Conservation (phyloP, 139 green algal genomes). For the Chlorella sp. region DNA sequence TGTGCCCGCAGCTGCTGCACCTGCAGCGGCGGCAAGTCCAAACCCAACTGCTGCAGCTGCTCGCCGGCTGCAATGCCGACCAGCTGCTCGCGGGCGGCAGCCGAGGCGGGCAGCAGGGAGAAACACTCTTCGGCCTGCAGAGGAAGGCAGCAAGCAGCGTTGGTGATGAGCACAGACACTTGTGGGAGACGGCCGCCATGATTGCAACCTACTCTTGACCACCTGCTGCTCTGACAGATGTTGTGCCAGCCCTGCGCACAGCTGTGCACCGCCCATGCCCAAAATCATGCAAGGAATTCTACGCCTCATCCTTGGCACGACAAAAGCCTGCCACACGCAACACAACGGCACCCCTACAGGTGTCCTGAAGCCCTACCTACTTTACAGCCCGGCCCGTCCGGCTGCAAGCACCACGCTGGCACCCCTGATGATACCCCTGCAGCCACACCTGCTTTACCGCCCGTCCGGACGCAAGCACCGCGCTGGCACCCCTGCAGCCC, state of each 20-base stretch:
- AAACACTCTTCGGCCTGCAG: slow-evolving; percentile 45
- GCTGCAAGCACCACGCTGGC: too few relatives aligned
- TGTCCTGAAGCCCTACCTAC: too few relatives aligned
- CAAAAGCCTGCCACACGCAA: too few relatives aligned
- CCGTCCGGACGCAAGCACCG: too few relatives aligned
- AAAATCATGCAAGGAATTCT: not conserved
- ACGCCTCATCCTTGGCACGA: not conserved
- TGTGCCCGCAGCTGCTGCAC: slow-evolving; percentile 38
- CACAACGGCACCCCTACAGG: too few relatives aligned
- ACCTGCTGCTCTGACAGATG: too few relatives aligned
- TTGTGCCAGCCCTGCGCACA: too few relatives aligned
- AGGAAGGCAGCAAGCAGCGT: not conserved
- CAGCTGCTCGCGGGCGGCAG: slow-evolving; percentile 22
- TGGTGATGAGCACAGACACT: not conserved
- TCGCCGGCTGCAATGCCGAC: slow-evolving; percentile 13
- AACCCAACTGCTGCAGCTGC: slow-evolving; percentile 28
- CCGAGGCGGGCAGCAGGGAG: slow-evolving; percentile 34
- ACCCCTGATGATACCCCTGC: too few relatives aligned
- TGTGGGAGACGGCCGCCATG: not conserved
- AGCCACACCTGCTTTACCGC: too few relatives aligned
- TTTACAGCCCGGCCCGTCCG: too few relatives aligned
- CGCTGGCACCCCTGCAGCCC: too few relatives aligned
- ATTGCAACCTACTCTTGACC: not conserved
- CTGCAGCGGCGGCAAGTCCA: slow-evolving; percentile 39
- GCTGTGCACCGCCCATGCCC: too few relatives aligned